A percentile compares a stretch with the other conserved stretches of the same genome.
Evolutionary conservation across 768 basidiomycete species (phyloP).

Genomic region (Rhizopogon rudus): DNA sequence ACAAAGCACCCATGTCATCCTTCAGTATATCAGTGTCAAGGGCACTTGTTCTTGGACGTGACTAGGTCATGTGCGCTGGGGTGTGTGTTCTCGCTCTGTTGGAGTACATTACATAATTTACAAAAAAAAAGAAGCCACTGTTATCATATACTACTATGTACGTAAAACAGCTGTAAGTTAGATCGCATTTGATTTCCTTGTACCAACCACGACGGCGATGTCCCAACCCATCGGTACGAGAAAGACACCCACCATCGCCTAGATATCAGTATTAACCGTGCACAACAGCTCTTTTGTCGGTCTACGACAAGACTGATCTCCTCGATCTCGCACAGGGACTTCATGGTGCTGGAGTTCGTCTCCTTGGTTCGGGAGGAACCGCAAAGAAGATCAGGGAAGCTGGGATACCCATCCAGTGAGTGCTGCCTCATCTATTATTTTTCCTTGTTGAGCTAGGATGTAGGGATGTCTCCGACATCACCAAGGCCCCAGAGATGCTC

Average conservation of each 20-base stretch:
- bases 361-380: constrained; percentile 95
- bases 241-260: not conserved
- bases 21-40: too few relatives aligned
- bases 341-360: constrained; percentile 71
- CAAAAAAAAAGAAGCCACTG: too few relatives aligned
- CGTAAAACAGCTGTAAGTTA: too few relatives aligned
- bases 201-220: not conserved
- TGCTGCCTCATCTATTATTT: constrained; percentile 13
- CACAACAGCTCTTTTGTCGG: too few relatives aligned
- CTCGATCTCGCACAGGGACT: constrained; percentile 44
- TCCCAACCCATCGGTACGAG: not conserved
- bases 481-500: constrained; percentile 98
- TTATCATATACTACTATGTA: too few relatives aligned
- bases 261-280: constrained; percentile 7
- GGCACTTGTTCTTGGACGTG: too few relatives aligned
- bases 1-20: too few relatives aligned
- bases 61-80: too few relatives aligned
- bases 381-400: constrained; percentile 96
- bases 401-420: constrained; percentile 86
- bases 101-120: too few relatives aligned
- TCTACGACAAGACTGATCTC: too few relatives aligned
- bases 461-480: constrained; percentile 97
- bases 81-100: too few relatives aligned
- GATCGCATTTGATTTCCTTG: too few relatives aligned
- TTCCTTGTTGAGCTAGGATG: constrained; percentile 4